phyloP scores from a whole-genome alignment of 305 asterid species.

The Solanum hybrid region DNA sequence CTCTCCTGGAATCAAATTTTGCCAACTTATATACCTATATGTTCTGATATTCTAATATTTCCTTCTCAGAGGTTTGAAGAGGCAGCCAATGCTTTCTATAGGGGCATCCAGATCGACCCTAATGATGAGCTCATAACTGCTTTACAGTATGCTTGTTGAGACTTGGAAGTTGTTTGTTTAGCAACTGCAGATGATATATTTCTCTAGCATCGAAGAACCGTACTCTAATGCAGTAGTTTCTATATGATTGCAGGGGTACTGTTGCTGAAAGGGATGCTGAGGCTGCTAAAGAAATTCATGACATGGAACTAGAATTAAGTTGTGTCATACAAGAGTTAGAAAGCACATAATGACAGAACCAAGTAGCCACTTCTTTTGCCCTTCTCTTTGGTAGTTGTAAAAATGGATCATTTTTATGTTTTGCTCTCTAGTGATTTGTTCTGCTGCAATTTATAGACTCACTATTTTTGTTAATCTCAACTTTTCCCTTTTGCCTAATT shows the following conservation, averaged over 20 bases:
- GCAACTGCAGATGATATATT: background rate
- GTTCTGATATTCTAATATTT: background rate
- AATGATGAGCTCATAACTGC: conserved; percentile 59
- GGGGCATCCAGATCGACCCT: conserved; percentile 71
- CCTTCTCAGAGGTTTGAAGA: conserved; percentile 68
- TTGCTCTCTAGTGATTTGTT: background rate
- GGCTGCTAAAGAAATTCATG: conserved; percentile 56
- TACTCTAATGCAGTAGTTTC: background rate
- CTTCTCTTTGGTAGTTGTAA: background rate
- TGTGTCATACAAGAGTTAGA: conserved; percentile 1
- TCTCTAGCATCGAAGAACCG: background rate
- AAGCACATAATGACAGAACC: background rate
- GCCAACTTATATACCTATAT: background rate
- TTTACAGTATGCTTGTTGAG: conserved; percentile 44
- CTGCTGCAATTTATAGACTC: background rate
- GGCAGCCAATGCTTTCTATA: conserved; percentile 87
- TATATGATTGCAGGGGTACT: conserved; percentile 55
- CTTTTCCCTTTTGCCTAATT: background rate
- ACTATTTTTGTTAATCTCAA: background rate
- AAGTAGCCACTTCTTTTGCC: background rate
- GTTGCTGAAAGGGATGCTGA: conserved; percentile 24
- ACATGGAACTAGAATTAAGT: conserved; percentile 14
- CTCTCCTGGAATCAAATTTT: background rate
- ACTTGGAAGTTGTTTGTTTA: background rate
- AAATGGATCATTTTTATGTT: background rate